Base-by-base conservation (phyloP, 768 basidiomycete genomes). In the Phallus indusiatus region DNA sequence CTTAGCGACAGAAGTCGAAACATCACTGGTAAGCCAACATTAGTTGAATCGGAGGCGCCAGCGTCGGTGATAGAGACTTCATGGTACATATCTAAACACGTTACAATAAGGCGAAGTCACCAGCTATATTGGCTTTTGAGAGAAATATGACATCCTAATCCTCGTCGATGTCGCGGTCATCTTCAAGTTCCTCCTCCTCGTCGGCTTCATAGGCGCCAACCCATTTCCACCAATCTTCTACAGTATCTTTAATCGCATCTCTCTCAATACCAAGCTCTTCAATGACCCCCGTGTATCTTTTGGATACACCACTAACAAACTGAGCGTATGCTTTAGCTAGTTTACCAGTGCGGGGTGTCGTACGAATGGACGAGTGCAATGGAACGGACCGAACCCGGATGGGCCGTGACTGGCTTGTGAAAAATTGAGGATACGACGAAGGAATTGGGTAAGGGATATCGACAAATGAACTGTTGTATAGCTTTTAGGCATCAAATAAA, bases 211-310 rank as follows among this genome's bases (percentile, higher is more conserved):
- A 57, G 55, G 72, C 75, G 17, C 59, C 68, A 60, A 84, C 84
- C 52, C 78, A 76, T 28, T 75, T 77, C 84, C 86, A 85, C 51
- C 87, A 65, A 46, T 78, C 77, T 62, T 81, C 79, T 16, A 69
- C 74, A 35, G 87, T 67, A 54, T 84, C 84, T 56, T 66, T 75
- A 55, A 85, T 63, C 4, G 85, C 84, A 61, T 86, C 86, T 3
- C 67, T 61, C 57, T 82, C 78, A 18, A 82, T 54, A n/a, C 69
- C 71, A 61, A 69, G 69, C 17, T 56, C 60, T 14, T 56, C 55
- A 37, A 56, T 34, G 7, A 55, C 47, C 5, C 71, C 68, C 36
- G 68, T 67, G 46, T 72, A 66, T 51, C 73, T 75, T 56, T 74
- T 72, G 2, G 74, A 67, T 54, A 75, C 76, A 9, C 65, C 65